Evolutionary conservation across 1,284 basidiomycete genomes (phyloP).

Genomic region (Rhodotorula sp.): DNA sequence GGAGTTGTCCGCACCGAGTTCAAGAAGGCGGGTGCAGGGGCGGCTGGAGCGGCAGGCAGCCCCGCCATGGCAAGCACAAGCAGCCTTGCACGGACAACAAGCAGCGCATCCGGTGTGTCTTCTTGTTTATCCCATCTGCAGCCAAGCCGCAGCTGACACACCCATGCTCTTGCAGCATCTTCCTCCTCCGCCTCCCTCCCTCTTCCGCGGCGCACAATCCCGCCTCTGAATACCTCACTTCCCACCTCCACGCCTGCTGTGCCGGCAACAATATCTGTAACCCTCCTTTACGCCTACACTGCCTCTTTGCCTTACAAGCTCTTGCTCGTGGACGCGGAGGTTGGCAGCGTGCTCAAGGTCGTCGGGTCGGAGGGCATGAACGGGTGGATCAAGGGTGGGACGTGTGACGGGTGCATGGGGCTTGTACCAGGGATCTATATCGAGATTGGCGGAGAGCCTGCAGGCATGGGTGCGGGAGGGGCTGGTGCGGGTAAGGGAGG

Average conservation of each 20-base stretch:
- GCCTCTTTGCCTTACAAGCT: not conserved
- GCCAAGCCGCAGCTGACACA: too few species aligned
- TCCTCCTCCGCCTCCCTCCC: not conserved
- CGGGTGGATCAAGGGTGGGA: constrained; percentile 76
- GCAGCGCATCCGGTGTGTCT: not conserved
- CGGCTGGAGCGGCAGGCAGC: not conserved
- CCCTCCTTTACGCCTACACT: constrained; percentile 67
- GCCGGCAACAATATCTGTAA: constrained; percentile 50
- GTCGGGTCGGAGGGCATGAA: constrained; percentile 76
- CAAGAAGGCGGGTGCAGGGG: not conserved
- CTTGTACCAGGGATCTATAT: constrained; percentile 78
- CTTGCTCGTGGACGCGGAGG: constrained; percentile 56
- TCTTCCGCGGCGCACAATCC: constrained; percentile 15
- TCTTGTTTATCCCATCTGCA: not conserved
- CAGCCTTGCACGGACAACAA: not conserved
- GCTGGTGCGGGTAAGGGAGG: constrained; percentile 32
- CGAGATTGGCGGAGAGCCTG: constrained; percentile 50
- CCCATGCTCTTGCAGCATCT: not conserved
- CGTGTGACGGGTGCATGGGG: constrained; percentile 61
- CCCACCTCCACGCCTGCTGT: not conserved
- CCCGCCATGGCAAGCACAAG: constrained; percentile 1
- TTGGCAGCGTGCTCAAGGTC: constrained; percentile 59
- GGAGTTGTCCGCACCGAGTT: constrained; percentile 19
- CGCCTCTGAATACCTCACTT: constrained; percentile 3
- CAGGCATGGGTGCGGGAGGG: constrained; percentile 35